Evolutionary conservation across 495 filamentous ascomycete genomes (phyloP).

Genomic region (Lepidopterella palustris): DNA sequence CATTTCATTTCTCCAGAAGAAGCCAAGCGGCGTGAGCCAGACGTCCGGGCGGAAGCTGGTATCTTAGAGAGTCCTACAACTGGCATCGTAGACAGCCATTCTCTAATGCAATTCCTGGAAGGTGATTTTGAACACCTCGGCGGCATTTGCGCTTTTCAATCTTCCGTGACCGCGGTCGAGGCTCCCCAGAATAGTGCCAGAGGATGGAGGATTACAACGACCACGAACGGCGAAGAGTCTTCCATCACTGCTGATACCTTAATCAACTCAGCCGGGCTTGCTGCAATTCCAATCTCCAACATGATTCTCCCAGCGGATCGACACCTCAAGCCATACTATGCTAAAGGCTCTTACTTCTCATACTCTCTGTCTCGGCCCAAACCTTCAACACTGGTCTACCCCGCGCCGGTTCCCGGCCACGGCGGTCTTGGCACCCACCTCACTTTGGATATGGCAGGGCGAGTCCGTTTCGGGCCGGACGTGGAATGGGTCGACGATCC

Average conservation of each 20-base stretch:
- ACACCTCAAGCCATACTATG: conserved; percentile 63
- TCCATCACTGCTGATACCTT: conserved; percentile 65
- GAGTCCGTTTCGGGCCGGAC: conserved; percentile 88
- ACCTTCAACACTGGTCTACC: conserved; percentile 76
- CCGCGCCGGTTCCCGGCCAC: conserved; percentile 69
- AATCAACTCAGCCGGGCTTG: conserved; percentile 80
- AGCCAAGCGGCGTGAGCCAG: conserved; percentile 61
- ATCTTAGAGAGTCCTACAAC: conserved; percentile 77
- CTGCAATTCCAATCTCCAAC: conserved; percentile 71
- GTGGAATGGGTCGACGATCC: conserved; percentile 82
- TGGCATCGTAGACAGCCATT: conserved; percentile 85
- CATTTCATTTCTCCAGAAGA: conserved; percentile 57
- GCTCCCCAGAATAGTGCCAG: conserved; percentile 42
- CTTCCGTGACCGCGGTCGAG: conserved; percentile 53
- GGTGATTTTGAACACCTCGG: conserved; percentile 70
- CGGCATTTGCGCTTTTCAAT: conserved; percentile 63
- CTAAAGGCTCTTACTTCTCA: conserved; percentile 93
- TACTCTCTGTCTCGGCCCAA: conserved; percentile 60
- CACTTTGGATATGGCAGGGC: conserved; percentile 80
- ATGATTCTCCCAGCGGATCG: conserved; percentile 60
- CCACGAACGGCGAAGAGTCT: conserved; percentile 40
- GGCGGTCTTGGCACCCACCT: conserved; percentile 89
- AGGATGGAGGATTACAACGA: conserved; percentile 53
- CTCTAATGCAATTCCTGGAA: conserved; percentile 71
- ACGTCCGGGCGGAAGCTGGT: conserved; percentile 60